Conservation (phyloP, 2,329 filamentous ascomycete species). For the Fusarium pseudoanthophilum region DNA sequence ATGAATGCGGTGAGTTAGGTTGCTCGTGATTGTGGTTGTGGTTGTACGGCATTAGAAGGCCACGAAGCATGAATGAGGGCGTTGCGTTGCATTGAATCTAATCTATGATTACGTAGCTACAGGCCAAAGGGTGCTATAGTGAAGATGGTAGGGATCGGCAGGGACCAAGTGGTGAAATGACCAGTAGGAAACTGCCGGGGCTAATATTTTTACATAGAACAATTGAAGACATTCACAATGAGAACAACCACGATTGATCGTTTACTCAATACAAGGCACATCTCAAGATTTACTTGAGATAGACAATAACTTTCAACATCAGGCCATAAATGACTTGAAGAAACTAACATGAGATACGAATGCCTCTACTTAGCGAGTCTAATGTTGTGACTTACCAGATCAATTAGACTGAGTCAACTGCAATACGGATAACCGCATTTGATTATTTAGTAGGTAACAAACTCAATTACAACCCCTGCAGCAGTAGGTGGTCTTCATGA, state of each 20-base stretch:
- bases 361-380: neutral
- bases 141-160: slow-evolving; percentile 27
- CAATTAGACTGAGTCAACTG: neutral
- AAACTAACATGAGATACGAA: neutral
- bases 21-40: neutral
- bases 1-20: neutral
- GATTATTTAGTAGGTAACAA: neutral
- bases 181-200: slow-evolving; percentile 14
- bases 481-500: neutral
- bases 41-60: slow-evolving; percentile 15
- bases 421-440: neutral
- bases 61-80: slow-evolving; percentile 36
- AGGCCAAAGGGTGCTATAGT: neutral
- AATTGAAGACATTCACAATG: neutral
- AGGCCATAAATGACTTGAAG: neutral
- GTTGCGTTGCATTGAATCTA: neutral
- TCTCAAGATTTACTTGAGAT: neutral
- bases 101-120: slow-evolving; percentile 35
- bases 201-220: slow-evolving; percentile 6
- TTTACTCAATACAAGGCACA: neutral
- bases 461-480: neutral
- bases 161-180: slow-evolving; percentile 19
- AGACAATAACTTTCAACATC: neutral
- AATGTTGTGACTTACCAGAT: neutral
- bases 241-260: neutral